These are phyloP conservation scores for Neurospora sublineolata DNA, from an alignment of 495 filamentous ascomycete genomes.

Conservation along the genomic window DNA sequence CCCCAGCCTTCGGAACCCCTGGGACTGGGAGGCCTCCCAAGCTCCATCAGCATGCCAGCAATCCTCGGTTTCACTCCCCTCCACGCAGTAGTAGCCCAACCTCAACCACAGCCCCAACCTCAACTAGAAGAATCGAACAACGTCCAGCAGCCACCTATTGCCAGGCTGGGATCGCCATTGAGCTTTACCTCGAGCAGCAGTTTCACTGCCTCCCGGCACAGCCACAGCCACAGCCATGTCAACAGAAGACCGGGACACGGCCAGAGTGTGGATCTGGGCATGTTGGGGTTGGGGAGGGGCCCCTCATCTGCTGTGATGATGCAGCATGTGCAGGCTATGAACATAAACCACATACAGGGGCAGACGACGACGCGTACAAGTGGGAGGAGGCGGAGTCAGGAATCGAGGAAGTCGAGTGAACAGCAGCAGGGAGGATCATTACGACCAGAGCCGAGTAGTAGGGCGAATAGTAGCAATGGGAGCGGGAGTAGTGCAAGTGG, in stretches of 20 bases:
- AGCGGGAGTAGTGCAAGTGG: neutral
- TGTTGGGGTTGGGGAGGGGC: conserved; percentile 29
- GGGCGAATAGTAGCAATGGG: neutral
- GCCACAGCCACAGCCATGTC: conserved; percentile 21
- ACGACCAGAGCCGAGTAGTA: neutral
- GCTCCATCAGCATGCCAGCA: neutral
- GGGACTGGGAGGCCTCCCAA: neutral
- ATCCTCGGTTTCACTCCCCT: neutral
- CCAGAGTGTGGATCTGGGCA: conserved; percentile 28
- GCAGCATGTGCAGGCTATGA: conserved; percentile 22
- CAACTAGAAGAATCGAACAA: conserved; percentile 11
- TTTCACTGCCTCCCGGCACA: too few relatives aligned
- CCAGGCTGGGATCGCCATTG: conserved; percentile 42
- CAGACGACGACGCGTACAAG: too few relatives aligned
- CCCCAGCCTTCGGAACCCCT: conserved; percentile 7
- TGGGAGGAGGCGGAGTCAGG: neutral
- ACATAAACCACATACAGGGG: too few relatives aligned
- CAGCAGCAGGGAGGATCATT: neutral
- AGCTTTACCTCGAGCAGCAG: conserved; percentile 31
- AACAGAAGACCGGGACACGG: conserved; percentile 22
- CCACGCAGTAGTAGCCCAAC: neutral
- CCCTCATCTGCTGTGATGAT: conserved; percentile 37
- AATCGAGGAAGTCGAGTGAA: neutral
- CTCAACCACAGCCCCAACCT: neutral
- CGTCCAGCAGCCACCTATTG: conserved; percentile 22